phyloP scores from a whole-genome alignment of 2,329 filamentous ascomycete genomes.

The Venturia pyrina region DNA sequence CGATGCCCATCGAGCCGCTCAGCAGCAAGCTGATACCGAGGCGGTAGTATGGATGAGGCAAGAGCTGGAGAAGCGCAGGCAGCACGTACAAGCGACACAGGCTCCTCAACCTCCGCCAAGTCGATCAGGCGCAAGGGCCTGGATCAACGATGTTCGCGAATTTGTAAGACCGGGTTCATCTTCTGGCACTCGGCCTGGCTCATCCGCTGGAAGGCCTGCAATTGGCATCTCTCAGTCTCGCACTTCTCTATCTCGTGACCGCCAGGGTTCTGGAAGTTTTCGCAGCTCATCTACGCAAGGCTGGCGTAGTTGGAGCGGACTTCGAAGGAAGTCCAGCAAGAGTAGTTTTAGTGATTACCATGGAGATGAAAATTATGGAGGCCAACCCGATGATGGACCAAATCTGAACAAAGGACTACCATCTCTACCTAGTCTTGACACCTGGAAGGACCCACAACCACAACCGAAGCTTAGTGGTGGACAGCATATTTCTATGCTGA shows the following conservation, averaged over 20 bases:
- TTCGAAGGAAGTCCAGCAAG: conserved; percentile 25
- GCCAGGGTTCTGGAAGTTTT: neutral
- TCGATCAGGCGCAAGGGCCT: conserved; percentile 25
- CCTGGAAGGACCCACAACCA: conserved; percentile 6
- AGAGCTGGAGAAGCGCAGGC: conserved; percentile 30
- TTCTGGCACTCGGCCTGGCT: conserved; percentile 24
- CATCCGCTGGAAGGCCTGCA: conserved; percentile 21
- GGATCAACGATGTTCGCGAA: conserved; percentile 31
- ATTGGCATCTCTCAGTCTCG: conserved; percentile 13
- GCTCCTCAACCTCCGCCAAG: conserved; percentile 16
- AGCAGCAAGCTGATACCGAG: conserved; percentile 27
- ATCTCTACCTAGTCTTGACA: conserved; percentile 35
- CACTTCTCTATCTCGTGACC: conserved; percentile 12
- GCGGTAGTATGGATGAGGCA: conserved; percentile 34
- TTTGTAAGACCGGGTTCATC: conserved; percentile 28
- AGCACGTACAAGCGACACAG: conserved; percentile 16
- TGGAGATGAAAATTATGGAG: neutral
- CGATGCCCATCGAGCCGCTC: conserved; percentile 18
- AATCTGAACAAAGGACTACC: conserved; percentile 38
- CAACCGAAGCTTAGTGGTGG: neutral
- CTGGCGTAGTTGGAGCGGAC: conserved; percentile 29
- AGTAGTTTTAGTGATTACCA: conserved; percentile 22
- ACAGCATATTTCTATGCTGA: conserved; percentile 7
- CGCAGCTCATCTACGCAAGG: conserved; percentile 18
- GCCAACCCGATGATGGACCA: conserved; percentile 19